Evolutionary conservation across 2,329 filamentous ascomycete species (phyloP), one percentile per base, ranked within the genome.

Genomic region (Fusarium sp.): DNA sequence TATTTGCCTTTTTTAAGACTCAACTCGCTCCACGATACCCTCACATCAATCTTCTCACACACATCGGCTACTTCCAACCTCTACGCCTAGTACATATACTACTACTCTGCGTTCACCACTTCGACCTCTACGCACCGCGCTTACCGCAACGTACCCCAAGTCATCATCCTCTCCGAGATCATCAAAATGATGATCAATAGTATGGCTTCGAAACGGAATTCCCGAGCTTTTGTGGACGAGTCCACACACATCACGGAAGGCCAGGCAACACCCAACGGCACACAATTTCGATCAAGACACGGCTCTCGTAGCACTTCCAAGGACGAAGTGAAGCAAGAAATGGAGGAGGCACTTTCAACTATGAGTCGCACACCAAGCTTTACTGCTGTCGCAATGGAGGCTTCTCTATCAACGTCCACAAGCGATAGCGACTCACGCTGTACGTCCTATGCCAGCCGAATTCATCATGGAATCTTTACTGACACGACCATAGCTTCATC

Each of bases 261-360:
- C 16, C 58, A 74, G 12, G 41, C 62, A 48, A 64, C 34, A 22
- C 49, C 64, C 16, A 62, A 16, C 38, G 29, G 67, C 8, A 69
- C 74, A 3, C 70, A 77, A 5, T 77, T 74, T 47, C 69, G 74
- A 45, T 76, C 76, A 41, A 71, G 77, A 58, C 74, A 74, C 29
- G 76, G 71, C 46, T 80, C 78, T 4, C 74, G 74, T 41, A 77
- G 72, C 63, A 75, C 77, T 8, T 56, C 70, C 34, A 75, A 64
- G 43, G 78, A 80, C 38, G 78, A 77, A 32, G 47, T 67, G 49
- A 53, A 73, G 30, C 69, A 74, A 34, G 77, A 78, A 22, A 27
- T 67, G 25, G 76, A 77, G 38, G 77, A 77, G 9, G 69, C 56
- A n/a, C 69, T 72, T 29, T 53, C 65, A 15, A 34, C 58, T 34